Base-by-base conservation (phyloP, 768 basidiomycete species). In the Crucibulum laeve region DNA sequence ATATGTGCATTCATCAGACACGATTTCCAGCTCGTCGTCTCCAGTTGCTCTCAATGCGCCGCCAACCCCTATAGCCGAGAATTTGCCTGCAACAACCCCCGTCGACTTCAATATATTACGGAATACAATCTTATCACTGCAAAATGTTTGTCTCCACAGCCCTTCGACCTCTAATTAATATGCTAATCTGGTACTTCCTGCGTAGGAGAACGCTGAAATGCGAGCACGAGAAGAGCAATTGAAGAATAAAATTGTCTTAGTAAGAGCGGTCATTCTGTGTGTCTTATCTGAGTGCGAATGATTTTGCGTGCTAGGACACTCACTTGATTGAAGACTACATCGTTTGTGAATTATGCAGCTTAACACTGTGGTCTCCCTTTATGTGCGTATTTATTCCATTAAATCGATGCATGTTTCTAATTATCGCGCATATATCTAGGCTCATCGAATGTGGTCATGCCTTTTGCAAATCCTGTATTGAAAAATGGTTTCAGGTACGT, bases 381-480 rank as follows among this genome's bases (percentile, higher is more conserved):
- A 59, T 64, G 77, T 80, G 43, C 24, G 78, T 65, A 7, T 19
- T 18, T 38, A 14, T n/a, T 36, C 13, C 26, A 26, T 7, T n/a
- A 17, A 21, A 25, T 22, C 14, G 25, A 15, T 21, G n/a, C 39
- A 26, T 8, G 14, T 4, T 8, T 24, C 17, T 25, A 18, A 22
- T 35, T 25, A n/a, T 15, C 15, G n/a, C n/a, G 10, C 17, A 10
- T 22, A n/a, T 22, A n/a, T 40, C 21, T 48, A 80, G 79, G 1
- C 64, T 81, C 15, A 46, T 64, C 4, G 60, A 62, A 4, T 81
- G 79, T 23, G 79, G 79, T 1, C 79, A 81, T 53, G 69, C 70
- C 0, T 79, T 74, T 48, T 81, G 78, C 50, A 49, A 64, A 42
- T 45, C 41, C 1, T 81, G 79, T 45, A 61, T 81, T 4, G 55